Percentiles rank a stretch among this genome's conserved stretches.
Evolutionary conservation across 768 basidiomycete species (phyloP).

Genomic region (Suillus spraguei): DNA sequence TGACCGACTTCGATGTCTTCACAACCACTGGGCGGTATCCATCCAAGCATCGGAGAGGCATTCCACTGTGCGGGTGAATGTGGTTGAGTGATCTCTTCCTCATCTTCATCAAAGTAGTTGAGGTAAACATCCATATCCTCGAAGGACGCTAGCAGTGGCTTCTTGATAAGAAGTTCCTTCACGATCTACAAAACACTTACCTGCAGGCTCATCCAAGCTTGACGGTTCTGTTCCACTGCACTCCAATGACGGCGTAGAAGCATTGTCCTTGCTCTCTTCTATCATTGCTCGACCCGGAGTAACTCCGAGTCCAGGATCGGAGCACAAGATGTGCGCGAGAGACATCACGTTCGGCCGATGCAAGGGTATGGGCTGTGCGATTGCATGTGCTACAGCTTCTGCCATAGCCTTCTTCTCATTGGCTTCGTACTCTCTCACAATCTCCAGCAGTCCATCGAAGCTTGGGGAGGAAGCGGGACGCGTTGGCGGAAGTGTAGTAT

Average conservation of each 20-base stretch:
- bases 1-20: slow-evolving; percentile 26
- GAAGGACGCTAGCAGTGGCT: neutral
- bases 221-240: neutral
- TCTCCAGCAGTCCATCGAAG: neutral
- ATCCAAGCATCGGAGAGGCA: slow-evolving; percentile 23
- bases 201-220: neutral
- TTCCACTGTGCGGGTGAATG: neutral
- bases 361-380: neutral
- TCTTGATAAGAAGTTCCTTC: neutral
- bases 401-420: neutral
- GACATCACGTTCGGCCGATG: slow-evolving; percentile 14
- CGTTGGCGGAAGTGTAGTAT: neutral
- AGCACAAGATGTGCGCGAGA: slow-evolving; percentile 9
- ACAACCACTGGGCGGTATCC: slow-evolving; percentile 29
- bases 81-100: neutral
- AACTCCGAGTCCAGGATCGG: no score
- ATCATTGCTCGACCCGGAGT: neutral
- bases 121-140: neutral
- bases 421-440: neutral
- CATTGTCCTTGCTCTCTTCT: neutral
- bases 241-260: neutral
- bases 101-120: neutral
- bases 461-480: neutral
- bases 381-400: neutral
- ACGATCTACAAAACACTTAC: neutral